Base-by-base conservation (phyloP, 164 flowering plant genomes). In the Umbellularia californica region DNA sequence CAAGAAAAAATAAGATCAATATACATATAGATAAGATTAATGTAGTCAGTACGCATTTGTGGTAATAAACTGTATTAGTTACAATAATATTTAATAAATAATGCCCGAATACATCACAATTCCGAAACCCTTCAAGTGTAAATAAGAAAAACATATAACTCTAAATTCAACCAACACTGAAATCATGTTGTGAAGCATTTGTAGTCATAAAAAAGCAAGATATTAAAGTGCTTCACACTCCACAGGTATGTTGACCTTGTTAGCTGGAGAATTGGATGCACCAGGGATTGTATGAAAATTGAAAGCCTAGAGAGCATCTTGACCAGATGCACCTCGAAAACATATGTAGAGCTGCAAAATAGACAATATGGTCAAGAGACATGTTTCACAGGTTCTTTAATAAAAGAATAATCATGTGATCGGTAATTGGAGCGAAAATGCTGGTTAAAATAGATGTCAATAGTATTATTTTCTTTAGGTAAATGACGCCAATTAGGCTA, bases 11-110 rank as follows among this genome's bases (percentile, higher is more conserved):
- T 58, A 30, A 60, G 78, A 81, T 35, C 73, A 67, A 81, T 77
- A 30, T 30, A 75, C 81, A 88, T 95, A 83, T 70, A 91, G 94
- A 78, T 93, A 96, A 93, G 87, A 78, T 93, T 96, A 73, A 93
- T 89, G 79, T 91, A 89, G 76, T 93, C 96, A 6, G 86, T 84
- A 69, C 70, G 80, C 79, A 88, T 41, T 24, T 92, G 88, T 79
- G 30, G 30, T 28, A 82, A 70, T 77, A 91, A 88, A 73, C 96
- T 91, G 95, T 86, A 85, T 23, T n/a, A 75, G 24, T 41, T 27
- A 52, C 27, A 75, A 67, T 0, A 64, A 68, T 25, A 47, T 17
- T 52, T 52, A 52, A 17, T 52, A 12, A 13, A 17, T 1, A 52
- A 28, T 28, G 30, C 30, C 30, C 5, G 5, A 28, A 3, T 2